Conservation (phyloP, 129 eudicot genomes). For the Saussurea involucrata region DNA sequence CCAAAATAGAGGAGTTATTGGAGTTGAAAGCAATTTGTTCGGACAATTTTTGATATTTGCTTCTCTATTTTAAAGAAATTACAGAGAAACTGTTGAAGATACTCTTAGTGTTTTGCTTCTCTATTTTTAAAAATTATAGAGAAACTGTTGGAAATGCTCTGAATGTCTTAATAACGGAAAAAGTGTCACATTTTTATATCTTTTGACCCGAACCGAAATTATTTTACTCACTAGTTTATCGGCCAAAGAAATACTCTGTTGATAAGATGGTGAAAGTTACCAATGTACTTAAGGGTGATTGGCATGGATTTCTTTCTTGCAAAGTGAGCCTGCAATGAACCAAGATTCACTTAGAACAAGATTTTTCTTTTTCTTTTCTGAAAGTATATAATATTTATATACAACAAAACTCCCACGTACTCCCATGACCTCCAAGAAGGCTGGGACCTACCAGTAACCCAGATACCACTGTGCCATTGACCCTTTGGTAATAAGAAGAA, state of each 20-base stretch:
- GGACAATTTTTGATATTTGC: not conserved
- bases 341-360: not conserved
- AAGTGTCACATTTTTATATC: not conserved
- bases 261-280: constrained; percentile 12
- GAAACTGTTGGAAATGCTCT: not conserved
- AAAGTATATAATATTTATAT: not conserved
- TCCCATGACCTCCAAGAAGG: not conserved
- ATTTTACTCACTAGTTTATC: not conserved
- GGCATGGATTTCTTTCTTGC: constrained; percentile 23
- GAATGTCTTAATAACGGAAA: not conserved
- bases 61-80: not conserved
- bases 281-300: constrained; percentile 74
- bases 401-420: no score
- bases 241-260: not conserved
- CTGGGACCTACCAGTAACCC: not conserved
- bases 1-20: no score
- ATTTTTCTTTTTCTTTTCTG: no score
- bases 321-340: constrained; percentile 57
- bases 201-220: not conserved
- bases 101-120: not conserved
- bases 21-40: no score
- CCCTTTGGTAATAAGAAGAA: not conserved
- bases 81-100: not conserved
- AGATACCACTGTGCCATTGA: not conserved
- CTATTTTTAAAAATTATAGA: not conserved